These are phyloP conservation scores for Pseudozyma pruni DNA, from an alignment of 1,284 basidiomycete genomes.

Conservation along the genomic window DNA sequence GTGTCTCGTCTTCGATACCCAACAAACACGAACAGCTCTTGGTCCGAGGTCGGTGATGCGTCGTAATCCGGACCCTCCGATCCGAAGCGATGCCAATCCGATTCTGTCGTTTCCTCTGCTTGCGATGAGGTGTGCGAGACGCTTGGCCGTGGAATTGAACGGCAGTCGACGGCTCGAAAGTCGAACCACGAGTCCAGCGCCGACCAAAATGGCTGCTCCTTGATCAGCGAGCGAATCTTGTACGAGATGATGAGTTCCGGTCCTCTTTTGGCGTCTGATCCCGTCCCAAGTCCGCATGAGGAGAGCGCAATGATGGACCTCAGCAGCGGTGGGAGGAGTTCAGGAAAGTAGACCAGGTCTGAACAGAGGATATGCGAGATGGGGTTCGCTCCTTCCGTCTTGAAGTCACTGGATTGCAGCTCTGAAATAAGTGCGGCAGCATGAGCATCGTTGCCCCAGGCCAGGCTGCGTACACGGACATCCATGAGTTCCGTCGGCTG, in stretches of 20 bases:
- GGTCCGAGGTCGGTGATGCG: constrained; percentile 32
- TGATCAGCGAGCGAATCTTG: constrained; percentile 79
- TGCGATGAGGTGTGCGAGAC: background rate
- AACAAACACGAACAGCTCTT: constrained; percentile 57
- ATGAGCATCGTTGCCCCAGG: constrained; percentile 58
- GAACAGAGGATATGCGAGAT: constrained; percentile 64
- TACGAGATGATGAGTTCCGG: constrained; percentile 69
- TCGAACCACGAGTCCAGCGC: constrained; percentile 84
- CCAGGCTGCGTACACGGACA: constrained; percentile 40
- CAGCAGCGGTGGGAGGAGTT: constrained; percentile 62
- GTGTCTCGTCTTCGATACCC: constrained; percentile 45
- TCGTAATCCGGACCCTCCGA: constrained; percentile 26
- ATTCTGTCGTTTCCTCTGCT: background rate
- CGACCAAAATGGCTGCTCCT: constrained; percentile 82
- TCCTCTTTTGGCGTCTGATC: no score
- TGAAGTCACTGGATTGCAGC: background rate
- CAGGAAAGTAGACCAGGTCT: constrained; percentile 66
- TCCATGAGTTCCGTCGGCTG: constrained; percentile 12
- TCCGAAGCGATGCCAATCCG: constrained; percentile 36
- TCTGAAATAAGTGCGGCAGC: constrained; percentile 24
- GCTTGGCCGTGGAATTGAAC: background rate
- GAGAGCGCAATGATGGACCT: constrained; percentile 59
- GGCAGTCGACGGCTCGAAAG: constrained; percentile 73
- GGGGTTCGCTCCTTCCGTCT: background rate
- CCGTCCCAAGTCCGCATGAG: background rate